These are phyloP conservation scores for Pleurotus citrinopileatus DNA, from an alignment of 768 basidiomycete genomes.

Conservation along the genomic window DNA sequence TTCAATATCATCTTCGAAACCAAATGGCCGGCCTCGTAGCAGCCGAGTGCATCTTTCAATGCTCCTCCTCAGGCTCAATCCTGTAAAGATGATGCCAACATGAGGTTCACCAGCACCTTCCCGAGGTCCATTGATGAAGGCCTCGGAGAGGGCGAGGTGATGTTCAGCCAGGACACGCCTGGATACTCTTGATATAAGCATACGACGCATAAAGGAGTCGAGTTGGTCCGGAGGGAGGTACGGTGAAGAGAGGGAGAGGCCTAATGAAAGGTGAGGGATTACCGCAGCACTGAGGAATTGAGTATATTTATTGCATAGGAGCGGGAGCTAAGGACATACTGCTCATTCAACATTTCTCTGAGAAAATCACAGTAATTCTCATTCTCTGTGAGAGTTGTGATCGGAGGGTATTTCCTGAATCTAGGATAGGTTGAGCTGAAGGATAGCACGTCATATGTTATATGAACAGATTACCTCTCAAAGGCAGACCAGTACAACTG, in stretches of 20 bases:
- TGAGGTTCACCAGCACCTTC: conserved; percentile 46
- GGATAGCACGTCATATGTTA: not conserved
- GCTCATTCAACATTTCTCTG: conserved; percentile 60
- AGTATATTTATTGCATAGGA: conserved; percentile 8
- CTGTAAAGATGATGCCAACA: conserved; percentile 85
- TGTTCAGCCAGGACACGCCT: conserved; percentile 87
- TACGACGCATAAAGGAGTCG: conserved; percentile 86
- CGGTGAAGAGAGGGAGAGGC: conserved; percentile 81
- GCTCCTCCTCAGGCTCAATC: conserved; percentile 63
- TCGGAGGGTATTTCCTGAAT: conserved; percentile 69
- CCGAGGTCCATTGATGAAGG: conserved; percentile 35
- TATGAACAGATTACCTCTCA: conserved; percentile 54
- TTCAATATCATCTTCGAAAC: conserved; percentile 36
- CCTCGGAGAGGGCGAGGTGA: conserved; percentile 77
- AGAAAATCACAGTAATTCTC: conserved; percentile 76
- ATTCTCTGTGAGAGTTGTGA: conserved; percentile 74
- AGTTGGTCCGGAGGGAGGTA: conserved; percentile 75
- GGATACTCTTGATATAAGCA: conserved; percentile 89
- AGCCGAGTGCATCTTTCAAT: conserved; percentile 67
- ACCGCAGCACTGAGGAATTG: conserved; percentile 53
- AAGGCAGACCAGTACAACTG: conserved; percentile 88
- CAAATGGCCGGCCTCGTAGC: conserved; percentile 45
- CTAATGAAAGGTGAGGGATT: conserved; percentile 80
- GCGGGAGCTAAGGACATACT: conserved; percentile 45
- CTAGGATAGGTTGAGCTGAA: conserved; percentile 30